Evolutionary conservation across 2,329 filamentous ascomycete genomes (phyloP).

Genomic region (Botrytis aclada): DNA sequence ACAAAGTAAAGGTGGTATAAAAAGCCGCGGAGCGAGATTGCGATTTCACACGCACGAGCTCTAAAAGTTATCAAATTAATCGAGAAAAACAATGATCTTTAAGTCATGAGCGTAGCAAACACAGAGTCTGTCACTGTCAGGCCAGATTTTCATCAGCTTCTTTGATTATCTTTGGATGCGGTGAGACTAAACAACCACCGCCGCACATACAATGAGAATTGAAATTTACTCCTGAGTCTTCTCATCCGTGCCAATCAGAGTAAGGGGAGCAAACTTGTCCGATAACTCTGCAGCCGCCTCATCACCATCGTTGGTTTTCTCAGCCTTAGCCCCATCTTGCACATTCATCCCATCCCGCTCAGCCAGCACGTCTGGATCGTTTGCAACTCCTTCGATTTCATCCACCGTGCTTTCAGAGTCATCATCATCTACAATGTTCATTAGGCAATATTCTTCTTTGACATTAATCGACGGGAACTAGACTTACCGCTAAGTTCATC

Average conservation of each 20-base stretch:
- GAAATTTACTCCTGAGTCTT: background rate
- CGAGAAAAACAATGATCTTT: background rate
- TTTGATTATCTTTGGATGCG: background rate
- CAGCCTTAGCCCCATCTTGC: no score
- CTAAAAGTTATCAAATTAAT: background rate
- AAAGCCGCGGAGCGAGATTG: background rate
- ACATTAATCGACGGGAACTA: background rate
- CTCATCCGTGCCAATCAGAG: background rate
- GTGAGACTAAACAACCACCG: background rate
- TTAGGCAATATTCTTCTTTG: background rate
- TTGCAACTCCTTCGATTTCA: no score
- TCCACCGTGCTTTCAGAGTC: background rate
- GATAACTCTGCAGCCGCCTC: background rate
- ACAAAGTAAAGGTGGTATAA: background rate
- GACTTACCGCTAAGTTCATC: background rate
- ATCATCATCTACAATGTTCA: background rate
- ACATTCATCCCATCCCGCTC: background rate
- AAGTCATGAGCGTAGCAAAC: background rate
- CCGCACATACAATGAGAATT: background rate
- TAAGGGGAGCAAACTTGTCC: background rate
- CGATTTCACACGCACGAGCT: background rate
- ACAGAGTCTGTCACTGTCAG: background rate
- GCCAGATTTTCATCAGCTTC: background rate
- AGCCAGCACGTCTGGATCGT: background rate
- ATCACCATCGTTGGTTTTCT: background rate